A percentile compares a stretch with the other conserved stretches of the same genome.
These are phyloP conservation scores for Crithidia fasciculata DNA, from an alignment of 208 protist genomes.

Conservation along the genomic window DNA sequence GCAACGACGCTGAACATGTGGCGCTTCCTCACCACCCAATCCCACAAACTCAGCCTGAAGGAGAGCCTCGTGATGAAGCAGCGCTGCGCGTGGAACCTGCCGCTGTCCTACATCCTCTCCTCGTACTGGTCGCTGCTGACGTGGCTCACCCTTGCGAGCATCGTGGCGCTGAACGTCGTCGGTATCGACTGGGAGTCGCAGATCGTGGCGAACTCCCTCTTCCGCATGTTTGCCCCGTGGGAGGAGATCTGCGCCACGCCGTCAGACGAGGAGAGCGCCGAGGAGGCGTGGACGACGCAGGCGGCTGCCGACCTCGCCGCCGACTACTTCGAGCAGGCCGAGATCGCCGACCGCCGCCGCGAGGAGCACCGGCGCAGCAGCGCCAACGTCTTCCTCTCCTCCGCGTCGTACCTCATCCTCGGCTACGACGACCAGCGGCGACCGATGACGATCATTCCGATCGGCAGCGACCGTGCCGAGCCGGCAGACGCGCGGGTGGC, in stretches of 20 bases:
- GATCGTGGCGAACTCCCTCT: constrained; percentile 82
- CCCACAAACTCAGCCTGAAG: constrained; percentile 78
- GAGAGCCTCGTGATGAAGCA: constrained; percentile 81
- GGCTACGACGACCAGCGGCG: constrained; percentile 72
- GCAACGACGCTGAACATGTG: constrained; percentile 91
- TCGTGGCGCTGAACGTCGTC: constrained; percentile 77
- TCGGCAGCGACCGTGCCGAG: constrained; percentile 43
- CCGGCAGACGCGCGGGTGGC: constrained; percentile 31
- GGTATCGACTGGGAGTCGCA: constrained; percentile 88
- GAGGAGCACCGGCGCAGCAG: constrained; percentile 39
- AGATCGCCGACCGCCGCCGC: constrained; percentile 39
- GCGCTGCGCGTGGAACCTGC: constrained; percentile 83
- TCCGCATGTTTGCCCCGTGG: constrained; percentile 77
- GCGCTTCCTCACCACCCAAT: constrained; percentile 84
- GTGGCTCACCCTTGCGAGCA: constrained; percentile 58
- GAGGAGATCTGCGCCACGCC: constrained; percentile 55
- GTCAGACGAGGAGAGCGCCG: constrained; percentile 9
- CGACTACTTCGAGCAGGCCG: constrained; percentile 67
- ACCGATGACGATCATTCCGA: constrained; percentile 78
- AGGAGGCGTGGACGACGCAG: constrained; percentile 50
- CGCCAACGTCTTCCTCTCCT: constrained; percentile 70
- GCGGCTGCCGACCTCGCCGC: constrained; percentile 57
- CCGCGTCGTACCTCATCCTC: constrained; percentile 79
- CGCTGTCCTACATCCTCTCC: constrained; percentile 85
- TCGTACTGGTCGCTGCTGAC: constrained; percentile 91